Conservation (phyloP, 495 filamentous ascomycete species). For the Xanthoparmelia taractica region DNA sequence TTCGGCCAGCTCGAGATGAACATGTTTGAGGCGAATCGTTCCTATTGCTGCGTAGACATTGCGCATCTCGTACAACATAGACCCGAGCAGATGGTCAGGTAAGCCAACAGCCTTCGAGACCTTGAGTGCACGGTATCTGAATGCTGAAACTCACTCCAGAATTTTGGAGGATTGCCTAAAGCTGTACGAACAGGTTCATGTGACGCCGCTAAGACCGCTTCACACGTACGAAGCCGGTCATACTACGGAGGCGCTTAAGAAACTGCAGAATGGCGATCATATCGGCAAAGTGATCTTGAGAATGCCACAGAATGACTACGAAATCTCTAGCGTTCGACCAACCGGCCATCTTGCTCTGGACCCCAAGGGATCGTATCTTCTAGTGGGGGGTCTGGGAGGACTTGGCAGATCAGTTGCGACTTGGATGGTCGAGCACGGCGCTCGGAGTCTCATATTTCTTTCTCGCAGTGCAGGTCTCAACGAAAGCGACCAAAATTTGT, state of each 20-base stretch:
- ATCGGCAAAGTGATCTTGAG: constrained; percentile 24
- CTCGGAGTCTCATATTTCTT: constrained; percentile 46
- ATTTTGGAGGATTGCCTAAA: constrained; percentile 2
- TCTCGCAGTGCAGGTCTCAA: constrained; percentile 32
- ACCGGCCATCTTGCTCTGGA: not conserved
- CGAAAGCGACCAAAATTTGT: not conserved
- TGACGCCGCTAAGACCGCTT: constrained; percentile 14
- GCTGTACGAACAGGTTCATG: constrained; percentile 9
- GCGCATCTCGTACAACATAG: constrained; percentile 4
- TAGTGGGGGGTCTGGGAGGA: constrained; percentile 52
- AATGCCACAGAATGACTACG: not conserved
- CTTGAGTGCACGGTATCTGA: not conserved
- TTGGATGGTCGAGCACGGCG: constrained; percentile 50
- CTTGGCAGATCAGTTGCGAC: constrained; percentile 41
- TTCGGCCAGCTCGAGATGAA: constrained; percentile 1
- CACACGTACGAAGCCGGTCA: constrained; percentile 28
- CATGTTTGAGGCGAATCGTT: constrained; percentile 23
- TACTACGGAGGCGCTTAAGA: constrained; percentile 39
- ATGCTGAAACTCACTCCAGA: constrained; percentile 6
- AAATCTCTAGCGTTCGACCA: not conserved
- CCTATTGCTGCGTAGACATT: constrained; percentile 14
- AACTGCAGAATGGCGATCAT: constrained; percentile 38
- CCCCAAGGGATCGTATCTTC: constrained; percentile 44
- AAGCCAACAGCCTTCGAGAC: not conserved
- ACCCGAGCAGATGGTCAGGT: not conserved